phyloP scores from a whole-genome alignment of 441 rosid genomes.

The Viola pubescens region DNA sequence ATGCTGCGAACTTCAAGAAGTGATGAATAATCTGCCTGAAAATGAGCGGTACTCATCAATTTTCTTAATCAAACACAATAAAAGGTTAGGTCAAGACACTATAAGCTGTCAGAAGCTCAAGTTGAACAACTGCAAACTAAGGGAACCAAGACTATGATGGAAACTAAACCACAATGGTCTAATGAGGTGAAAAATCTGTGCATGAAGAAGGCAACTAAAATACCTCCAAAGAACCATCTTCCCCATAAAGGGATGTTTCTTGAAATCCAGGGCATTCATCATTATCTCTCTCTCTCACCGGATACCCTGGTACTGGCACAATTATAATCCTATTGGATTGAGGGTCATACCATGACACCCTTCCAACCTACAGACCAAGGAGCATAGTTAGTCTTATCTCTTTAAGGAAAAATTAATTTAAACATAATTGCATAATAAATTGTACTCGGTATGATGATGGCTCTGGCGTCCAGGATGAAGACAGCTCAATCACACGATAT shows the following conservation, averaged over 20 bases:
- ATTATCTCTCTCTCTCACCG: constrained; percentile 34
- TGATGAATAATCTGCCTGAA: constrained; percentile 67
- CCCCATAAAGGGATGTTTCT: constrained; percentile 48
- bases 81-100: background rate
- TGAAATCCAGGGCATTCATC: constrained; percentile 30
- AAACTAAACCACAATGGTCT: too few species aligned
- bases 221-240: constrained; percentile 85
- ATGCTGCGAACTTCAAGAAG: constrained; percentile 64
- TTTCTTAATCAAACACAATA: constrained; percentile 5
- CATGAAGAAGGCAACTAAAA: background rate
- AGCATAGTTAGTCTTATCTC: constrained; percentile 11
- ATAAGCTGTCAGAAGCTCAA: background rate
- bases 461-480: constrained; percentile 92
- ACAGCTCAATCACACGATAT: constrained; percentile 74
- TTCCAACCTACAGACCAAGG: constrained; percentile 57
- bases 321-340: constrained; percentile 47
- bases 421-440: constrained; percentile 10
- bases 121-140: background rate
- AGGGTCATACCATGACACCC: constrained; percentile 50
- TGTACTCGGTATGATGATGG: constrained; percentile 63
- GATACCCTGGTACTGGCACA: constrained; percentile 56
- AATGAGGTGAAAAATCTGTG: background rate
- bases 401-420: constrained; percentile 13
- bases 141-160: background rate
- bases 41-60: constrained; percentile 17